These are phyloP conservation scores for Endoconidiophora laricicola DNA, from an alignment of 2,329 filamentous ascomycete species.

Conservation along the genomic window DNA sequence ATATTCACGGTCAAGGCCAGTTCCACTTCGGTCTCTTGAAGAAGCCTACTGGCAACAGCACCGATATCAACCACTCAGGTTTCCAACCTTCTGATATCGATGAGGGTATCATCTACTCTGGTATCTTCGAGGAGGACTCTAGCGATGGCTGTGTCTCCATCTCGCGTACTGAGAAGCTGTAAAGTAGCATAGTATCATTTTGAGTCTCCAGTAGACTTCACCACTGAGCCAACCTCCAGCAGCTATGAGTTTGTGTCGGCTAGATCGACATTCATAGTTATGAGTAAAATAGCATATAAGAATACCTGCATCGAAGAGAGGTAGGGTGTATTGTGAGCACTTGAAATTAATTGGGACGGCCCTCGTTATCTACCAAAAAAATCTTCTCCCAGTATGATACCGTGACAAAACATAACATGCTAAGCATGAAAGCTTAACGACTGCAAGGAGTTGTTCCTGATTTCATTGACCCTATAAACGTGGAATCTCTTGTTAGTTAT, in stretches of 20 bases:
- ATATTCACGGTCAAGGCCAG: constrained; percentile 21
- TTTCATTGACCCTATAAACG: too few relatives aligned
- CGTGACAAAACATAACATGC: background rate
- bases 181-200: background rate
- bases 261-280: too few relatives aligned
- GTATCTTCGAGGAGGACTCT: constrained; percentile 37
- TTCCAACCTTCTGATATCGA: constrained; percentile 31
- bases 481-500: too few relatives aligned
- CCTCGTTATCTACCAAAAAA: too few relatives aligned
- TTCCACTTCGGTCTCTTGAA: constrained; percentile 46
- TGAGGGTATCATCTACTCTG: constrained; percentile 35
- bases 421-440: background rate
- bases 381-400: too few relatives aligned
- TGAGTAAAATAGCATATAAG: too few relatives aligned
- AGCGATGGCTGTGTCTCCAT: constrained; percentile 23
- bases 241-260: too few relatives aligned
- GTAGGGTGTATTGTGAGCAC: too few relatives aligned
- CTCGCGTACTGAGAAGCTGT: constrained; percentile 13
- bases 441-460: too few relatives aligned
- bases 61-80: constrained; percentile 30
- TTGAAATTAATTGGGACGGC: too few relatives aligned
- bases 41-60: constrained; percentile 33
- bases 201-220: background rate
- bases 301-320: too few relatives aligned
- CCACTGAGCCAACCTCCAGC: background rate